Evolutionary conservation across 2,329 filamentous ascomycete species (phyloP).

Genomic region (Colletotrichum falcatum): DNA sequence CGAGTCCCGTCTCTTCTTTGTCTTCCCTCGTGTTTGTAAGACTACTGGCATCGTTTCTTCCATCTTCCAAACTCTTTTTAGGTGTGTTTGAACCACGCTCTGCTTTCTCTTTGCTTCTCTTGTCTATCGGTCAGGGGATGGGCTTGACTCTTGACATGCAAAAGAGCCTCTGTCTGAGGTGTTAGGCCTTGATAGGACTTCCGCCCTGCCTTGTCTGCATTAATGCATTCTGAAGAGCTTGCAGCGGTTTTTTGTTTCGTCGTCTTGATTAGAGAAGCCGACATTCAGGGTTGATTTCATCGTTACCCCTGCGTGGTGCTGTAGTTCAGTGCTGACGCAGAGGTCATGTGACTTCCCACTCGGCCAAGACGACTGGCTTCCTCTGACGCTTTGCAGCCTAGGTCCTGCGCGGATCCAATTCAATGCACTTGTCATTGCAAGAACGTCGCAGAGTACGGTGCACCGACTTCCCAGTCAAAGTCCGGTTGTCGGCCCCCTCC

Average conservation of each 20-base stretch:
- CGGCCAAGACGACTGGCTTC: not conserved
- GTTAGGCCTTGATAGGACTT: not conserved
- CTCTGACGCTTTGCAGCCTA: not conserved
- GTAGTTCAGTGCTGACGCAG: not conserved
- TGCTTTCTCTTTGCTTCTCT: not conserved
- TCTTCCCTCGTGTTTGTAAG: not conserved
- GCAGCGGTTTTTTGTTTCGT: not conserved
- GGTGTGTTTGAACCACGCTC: not conserved
- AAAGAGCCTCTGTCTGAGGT: not conserved
- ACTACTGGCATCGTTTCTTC: not conserved
- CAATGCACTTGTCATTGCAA: not conserved
- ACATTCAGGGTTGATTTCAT: not conserved
- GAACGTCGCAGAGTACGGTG: not conserved
- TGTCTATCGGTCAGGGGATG: not conserved
- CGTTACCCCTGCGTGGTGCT: not conserved
- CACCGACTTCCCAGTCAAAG: slow-evolving; percentile 30
- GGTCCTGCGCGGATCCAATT: not conserved
- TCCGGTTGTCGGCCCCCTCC: slow-evolving; percentile 37
- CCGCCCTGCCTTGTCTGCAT: not conserved
- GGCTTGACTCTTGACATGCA: not conserved
- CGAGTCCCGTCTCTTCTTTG: not conserved
- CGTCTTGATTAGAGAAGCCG: not conserved
- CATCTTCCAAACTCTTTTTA: not conserved
- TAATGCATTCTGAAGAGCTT: too few species aligned
- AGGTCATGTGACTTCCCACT: slow-evolving; percentile 19